Evolutionary conservation across 345 rosid genomes (phyloP).

Genomic region (Heritiera fomes): DNA sequence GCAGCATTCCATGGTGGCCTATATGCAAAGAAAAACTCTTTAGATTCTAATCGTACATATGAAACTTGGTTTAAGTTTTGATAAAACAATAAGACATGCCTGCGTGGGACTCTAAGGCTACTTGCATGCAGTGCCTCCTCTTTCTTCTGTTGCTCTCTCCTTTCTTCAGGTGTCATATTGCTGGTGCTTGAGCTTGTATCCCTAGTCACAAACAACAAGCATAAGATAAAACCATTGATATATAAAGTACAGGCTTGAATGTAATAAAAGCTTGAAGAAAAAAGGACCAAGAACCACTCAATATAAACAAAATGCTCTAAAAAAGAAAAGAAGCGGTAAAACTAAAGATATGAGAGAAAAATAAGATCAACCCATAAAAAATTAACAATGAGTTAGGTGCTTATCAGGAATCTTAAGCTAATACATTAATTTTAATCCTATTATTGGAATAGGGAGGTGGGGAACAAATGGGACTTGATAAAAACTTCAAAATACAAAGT

Average conservation of each 20-base stretch:
- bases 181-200: constrained; percentile 56
- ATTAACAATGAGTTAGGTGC: not conserved
- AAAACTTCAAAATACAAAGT: not conserved
- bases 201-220: constrained; percentile 35
- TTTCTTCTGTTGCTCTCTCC: constrained; percentile 57
- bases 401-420: not conserved
- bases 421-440: not conserved
- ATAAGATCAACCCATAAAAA: not conserved
- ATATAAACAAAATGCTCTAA: not conserved
- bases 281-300: not conserved
- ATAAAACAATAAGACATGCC: constrained; percentile 32
- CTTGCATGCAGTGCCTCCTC: constrained; percentile 70
- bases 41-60: constrained; percentile 6
- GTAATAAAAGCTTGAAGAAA: not conserved
- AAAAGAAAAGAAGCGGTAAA: not conserved
- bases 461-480: not conserved
- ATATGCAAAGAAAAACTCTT: constrained; percentile 9
- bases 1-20: constrained; percentile 75
- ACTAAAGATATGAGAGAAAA: not conserved
- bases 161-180: constrained; percentile 53
- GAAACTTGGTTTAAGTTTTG: not conserved
- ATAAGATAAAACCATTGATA: constrained; percentile 1
- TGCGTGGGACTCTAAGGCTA: constrained; percentile 66
- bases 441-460: not conserved
- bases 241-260: not conserved